Evolutionary conservation across 2,329 filamentous ascomycete species (phyloP).

Genomic region (Bipolaris sorokiniana): DNA sequence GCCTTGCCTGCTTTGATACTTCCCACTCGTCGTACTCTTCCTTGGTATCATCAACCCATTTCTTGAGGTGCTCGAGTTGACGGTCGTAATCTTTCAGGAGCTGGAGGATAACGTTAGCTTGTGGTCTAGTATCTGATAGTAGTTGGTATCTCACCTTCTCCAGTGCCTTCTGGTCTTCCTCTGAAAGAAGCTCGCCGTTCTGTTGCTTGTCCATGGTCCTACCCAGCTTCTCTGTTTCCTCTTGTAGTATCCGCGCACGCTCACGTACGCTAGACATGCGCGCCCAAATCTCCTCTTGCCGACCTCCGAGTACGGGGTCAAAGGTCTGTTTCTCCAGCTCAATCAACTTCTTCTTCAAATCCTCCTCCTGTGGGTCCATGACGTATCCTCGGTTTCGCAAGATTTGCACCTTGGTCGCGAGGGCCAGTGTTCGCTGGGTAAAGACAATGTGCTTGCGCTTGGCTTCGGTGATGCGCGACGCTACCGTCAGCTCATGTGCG

Average conservation of each 20-base stretch:
- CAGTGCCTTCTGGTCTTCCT: conserved; percentile 72
- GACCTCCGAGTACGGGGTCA: conserved; percentile 75
- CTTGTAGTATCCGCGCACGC: conserved; percentile 73
- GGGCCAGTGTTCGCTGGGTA: conserved; percentile 72
- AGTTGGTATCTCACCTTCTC: conserved; percentile 67
- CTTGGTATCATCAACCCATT: conserved; percentile 64
- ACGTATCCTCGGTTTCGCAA: conserved; percentile 82
- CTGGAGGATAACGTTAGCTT: conserved; percentile 51
- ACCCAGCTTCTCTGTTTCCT: conserved; percentile 73
- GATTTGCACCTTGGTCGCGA: conserved; percentile 81
- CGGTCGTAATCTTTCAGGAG: conserved; percentile 82
- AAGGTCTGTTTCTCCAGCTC: conserved; percentile 71
- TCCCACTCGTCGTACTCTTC: conserved; percentile 66
- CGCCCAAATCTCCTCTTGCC: conserved; percentile 86
- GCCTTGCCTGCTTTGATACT: conserved; percentile 34
- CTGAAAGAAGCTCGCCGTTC: conserved; percentile 61
- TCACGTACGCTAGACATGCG: conserved; percentile 76
- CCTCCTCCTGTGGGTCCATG: conserved; percentile 78
- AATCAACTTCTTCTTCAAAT: conserved; percentile 73
- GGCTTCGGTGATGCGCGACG: conserved; percentile 74
- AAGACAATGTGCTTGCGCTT: conserved; percentile 74
- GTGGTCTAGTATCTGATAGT: neutral
- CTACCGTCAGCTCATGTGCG: conserved; percentile 77
- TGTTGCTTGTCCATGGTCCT: conserved; percentile 55
- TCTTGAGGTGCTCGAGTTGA: conserved; percentile 76